phyloP scores from a whole-genome alignment of 2,329 filamentous ascomycete genomes.

The Epicoccum sorghinum region DNA sequence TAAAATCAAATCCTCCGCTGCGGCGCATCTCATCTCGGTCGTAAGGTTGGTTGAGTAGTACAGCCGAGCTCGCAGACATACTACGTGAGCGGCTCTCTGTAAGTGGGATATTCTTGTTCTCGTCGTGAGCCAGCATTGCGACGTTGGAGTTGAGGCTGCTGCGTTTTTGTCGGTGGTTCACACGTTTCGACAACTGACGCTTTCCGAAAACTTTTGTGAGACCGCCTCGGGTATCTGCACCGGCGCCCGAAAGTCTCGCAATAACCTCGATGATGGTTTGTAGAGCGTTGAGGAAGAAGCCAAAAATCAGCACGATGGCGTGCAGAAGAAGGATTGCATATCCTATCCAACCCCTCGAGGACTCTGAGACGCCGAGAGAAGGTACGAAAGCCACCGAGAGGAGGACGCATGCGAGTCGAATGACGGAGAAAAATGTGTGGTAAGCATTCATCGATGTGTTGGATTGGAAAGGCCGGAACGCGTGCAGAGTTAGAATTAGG shows the following conservation, averaged over 20 bases:
- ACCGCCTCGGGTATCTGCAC: conserved; percentile 77
- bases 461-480: conserved; percentile 87
- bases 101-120: conserved; percentile 66
- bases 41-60: conserved; percentile 62
- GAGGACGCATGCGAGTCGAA: conserved; percentile 72
- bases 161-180: conserved; percentile 68
- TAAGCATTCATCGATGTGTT: conserved; percentile 98
- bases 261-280: conserved; percentile 90
- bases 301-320: conserved; percentile 82
- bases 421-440: conserved; percentile 79
- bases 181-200: conserved; percentile 81
- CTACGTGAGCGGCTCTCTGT: conserved; percentile 62
- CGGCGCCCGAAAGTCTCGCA: conserved; percentile 81
- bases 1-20: conserved; percentile 62
- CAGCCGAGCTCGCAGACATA: conserved; percentile 66
- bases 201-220: conserved; percentile 87
- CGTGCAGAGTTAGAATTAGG: conserved; percentile 82
- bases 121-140: conserved; percentile 76
- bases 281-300: conserved; percentile 89
- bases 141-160: conserved; percentile 83
- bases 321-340: conserved; percentile 90
- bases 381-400: conserved; percentile 75
- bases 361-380: conserved; percentile 76
- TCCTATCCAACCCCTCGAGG: conserved; percentile 90
- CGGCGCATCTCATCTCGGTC: conserved; percentile 49